Evolutionary conservation across 2,329 filamentous ascomycete genomes (phyloP).

Genomic region (Ascochyta rabiei): DNA sequence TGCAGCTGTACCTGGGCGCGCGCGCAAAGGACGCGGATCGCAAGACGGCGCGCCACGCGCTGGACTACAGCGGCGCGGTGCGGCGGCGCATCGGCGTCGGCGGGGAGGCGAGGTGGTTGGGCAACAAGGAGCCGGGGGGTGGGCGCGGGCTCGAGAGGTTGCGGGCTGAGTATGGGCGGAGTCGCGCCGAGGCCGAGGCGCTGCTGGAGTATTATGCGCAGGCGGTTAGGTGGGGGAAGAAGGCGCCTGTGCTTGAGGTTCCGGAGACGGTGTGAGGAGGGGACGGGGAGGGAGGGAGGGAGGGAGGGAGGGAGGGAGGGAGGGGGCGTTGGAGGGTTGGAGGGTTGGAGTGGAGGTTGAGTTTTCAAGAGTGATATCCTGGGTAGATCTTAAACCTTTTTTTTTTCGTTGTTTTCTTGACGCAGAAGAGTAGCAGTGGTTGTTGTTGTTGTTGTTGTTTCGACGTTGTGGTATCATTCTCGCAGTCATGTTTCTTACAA

Average conservation of each 20-base stretch:
- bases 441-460: too few species aligned
- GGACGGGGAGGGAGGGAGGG: too few species aligned
- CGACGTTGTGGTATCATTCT: too few species aligned
- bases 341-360: too few species aligned
- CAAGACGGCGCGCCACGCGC: conserved; percentile 29
- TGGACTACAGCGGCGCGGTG: conserved; percentile 31
- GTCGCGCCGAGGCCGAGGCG: conserved; percentile 19
- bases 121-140: neutral
- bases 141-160: conserved; percentile 18
- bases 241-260: conserved; percentile 24
- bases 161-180: conserved; percentile 22
- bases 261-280: conserved; percentile 25
- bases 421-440: neutral
- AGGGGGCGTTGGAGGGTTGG: too few species aligned
- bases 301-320: too few species aligned
- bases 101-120: conserved; percentile 28
- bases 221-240: conserved; percentile 29
- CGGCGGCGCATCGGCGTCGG: conserved; percentile 24
- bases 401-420: neutral
- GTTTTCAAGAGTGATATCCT: conserved; percentile 10
- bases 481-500: too few species aligned
- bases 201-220: conserved; percentile 35
- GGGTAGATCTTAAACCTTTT: neutral
- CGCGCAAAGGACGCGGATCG: conserved; percentile 28
- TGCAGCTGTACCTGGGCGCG: conserved; percentile 26